phyloP scores from a whole-genome alignment of 257 asterid species.

The Solanum infundibuliforme region DNA sequence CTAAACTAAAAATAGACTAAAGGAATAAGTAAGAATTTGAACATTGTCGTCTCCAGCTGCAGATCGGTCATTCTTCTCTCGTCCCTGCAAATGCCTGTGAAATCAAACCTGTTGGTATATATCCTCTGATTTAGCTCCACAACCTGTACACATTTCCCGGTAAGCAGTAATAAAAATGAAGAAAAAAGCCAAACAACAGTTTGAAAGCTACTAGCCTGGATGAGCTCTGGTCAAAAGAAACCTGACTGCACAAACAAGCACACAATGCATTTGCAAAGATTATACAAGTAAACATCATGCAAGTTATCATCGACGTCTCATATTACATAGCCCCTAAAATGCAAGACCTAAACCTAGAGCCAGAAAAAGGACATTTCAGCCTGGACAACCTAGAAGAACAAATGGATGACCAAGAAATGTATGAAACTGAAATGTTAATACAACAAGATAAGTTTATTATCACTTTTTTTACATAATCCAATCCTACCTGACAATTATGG shows the following conservation, averaged over 20 bases:
- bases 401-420: not conserved
- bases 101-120: conserved; percentile 16
- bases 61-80: not conserved
- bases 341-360: not conserved
- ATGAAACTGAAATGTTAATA: not conserved
- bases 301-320: not conserved
- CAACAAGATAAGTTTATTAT: not conserved
- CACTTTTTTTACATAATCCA: not conserved
- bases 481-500: not conserved
- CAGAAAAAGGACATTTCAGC: not conserved
- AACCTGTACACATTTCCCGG: conserved; percentile 76
- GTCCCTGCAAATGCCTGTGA: conserved; percentile 30
- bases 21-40: not conserved
- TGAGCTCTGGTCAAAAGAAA: conserved; percentile 38
- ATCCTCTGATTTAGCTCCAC: conserved; percentile 9
- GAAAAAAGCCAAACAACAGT: not conserved
- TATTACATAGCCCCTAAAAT: not conserved
- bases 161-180: conserved; percentile 14
- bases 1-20: not conserved
- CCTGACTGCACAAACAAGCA: conserved; percentile 59
- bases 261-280: conserved; percentile 16
- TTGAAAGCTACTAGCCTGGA: conserved; percentile 40
- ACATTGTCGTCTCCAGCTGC: not conserved
- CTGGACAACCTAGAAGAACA: not conserved
- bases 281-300: not conserved